These are phyloP conservation scores for Suhomyces sp. DNA, from an alignment of 805 yeast species.

Conservation along the genomic window DNA sequence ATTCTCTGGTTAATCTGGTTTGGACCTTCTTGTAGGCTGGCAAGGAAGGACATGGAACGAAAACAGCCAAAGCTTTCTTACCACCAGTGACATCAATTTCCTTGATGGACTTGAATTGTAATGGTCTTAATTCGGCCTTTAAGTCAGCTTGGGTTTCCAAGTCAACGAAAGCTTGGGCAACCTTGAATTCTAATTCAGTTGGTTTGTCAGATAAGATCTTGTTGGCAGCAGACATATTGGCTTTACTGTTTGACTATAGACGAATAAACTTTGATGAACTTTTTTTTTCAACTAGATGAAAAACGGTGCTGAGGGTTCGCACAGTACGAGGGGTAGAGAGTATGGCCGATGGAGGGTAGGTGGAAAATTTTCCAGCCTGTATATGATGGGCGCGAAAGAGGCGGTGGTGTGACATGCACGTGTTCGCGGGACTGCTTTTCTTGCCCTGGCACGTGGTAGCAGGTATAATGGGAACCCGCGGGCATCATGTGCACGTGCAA, in stretches of 20 bases:
- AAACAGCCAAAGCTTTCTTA: slow-evolving; percentile 97
- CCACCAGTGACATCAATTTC: slow-evolving; percentile 98
- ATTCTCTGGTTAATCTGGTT: slow-evolving; percentile 96
- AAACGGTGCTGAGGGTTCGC: background rate
- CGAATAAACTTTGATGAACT: background rate
- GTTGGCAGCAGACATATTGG: slow-evolving; percentile 90
- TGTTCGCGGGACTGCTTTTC: slow-evolving; percentile 12
- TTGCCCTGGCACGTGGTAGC: background rate
- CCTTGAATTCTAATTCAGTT: slow-evolving; percentile 98
- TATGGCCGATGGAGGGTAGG: background rate
- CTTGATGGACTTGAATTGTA: slow-evolving; percentile 97
- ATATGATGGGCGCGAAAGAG: background rate
- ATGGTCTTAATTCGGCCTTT: slow-evolving; percentile 96
- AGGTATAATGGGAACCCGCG: too few species aligned
- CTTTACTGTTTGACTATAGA: background rate
- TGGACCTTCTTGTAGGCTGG: slow-evolving; percentile 95
- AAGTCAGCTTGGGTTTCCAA: slow-evolving; percentile 94
- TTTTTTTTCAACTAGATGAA: slow-evolving; percentile 2
- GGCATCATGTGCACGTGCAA: background rate
- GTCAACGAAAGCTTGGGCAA: slow-evolving; percentile 97
- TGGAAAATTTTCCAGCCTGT: background rate
- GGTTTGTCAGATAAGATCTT: slow-evolving; percentile 95
- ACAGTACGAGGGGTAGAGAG: background rate
- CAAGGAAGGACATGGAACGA: slow-evolving; percentile 96
- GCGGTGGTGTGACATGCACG: slow-evolving; percentile 5